Evolutionary conservation across 805 yeast species (phyloP), one percentile per base, ranked within the genome.

Genomic region (Yarrowia yakushimensis): DNA sequence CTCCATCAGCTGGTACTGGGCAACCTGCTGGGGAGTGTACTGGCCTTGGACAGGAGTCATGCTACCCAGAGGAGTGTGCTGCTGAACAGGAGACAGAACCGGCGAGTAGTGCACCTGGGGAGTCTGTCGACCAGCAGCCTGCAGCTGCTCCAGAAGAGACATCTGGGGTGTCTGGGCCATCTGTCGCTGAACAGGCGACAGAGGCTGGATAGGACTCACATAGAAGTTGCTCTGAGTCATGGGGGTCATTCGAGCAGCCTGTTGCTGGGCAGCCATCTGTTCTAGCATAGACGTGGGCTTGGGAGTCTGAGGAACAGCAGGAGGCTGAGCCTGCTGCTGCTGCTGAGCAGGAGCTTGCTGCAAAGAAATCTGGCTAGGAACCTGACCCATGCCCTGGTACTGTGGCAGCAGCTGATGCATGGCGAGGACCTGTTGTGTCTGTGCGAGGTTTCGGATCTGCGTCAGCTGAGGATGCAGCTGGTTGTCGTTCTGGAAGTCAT

Each of bases 371-470:
- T 45, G 52, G 22, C 36, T 28, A 17, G 52, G 52, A 7, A 45
- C 36, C 36, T 45, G 52, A 15, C 18, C 52, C n/a, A 45, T 28
- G 17, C 52, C 52, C 52, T 45, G 52, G 52, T 45, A 52, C 43
- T 52, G 59, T 12, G 59, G 59, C 42, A 52, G 25, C 43, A 52
- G 43, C 59, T 52, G 59, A 15, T 52, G 59, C 59, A 52, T 52
- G 25, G 42, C 31, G 13, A 25, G 43, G 33, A 34, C 33, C 59
- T 52, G 59, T 33, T 52, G 59, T 33, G 42, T 52, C 59, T 52
- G 42, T 2, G 43, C 42, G 15, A 52, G 59, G 59, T 52, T 36
- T 25, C 59, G 31, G 33, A 52, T 52, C 33, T 52, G 59, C 25
- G 42, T 52, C 59, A 52, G 25, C 43, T 52, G 59, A 4, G 59